Percentiles rank a stretch among this genome's conserved stretches.
These are phyloP conservation scores for Striga hermonthica DNA, from an alignment of 305 asterid genomes.

Conservation along the genomic window DNA sequence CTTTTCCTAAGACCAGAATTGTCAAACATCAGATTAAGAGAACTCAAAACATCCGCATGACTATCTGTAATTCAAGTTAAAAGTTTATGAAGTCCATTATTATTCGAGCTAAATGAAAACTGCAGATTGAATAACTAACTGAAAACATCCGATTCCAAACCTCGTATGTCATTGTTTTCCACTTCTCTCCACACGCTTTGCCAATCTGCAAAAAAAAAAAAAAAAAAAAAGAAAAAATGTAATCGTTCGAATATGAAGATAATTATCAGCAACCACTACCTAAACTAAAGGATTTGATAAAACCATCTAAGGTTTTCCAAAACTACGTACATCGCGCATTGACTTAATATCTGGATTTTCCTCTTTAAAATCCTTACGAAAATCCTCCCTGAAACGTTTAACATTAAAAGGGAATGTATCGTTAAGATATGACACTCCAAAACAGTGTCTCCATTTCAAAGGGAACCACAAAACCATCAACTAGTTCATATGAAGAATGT, in stretches of 20 bases:
- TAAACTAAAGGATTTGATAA: slow-evolving; percentile 14
- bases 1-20: slow-evolving; percentile 57
- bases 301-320: slow-evolving; percentile 3
- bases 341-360: slow-evolving; percentile 80
- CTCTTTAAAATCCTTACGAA: slow-evolving; percentile 86
- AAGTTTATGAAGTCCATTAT: not conserved
- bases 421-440: slow-evolving; percentile 11
- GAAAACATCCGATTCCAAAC: slow-evolving; percentile 35
- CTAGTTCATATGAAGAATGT: not conserved
- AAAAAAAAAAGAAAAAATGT: slow-evolving; percentile 31
- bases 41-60: slow-evolving; percentile 13
- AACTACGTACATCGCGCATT: slow-evolving; percentile 77
- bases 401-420: slow-evolving; percentile 11
- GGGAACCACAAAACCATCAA: slow-evolving; percentile 15
- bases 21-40: slow-evolving; percentile 23
- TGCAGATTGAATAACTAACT: not conserved
- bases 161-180: slow-evolving; percentile 94
- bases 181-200: slow-evolving; percentile 91
- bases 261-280: slow-evolving; percentile 23
- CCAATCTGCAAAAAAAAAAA: slow-evolving; percentile 62
- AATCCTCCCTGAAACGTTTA: slow-evolving; percentile 73
- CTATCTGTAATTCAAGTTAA: slow-evolving; percentile 7
- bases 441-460: slow-evolving; percentile 5
- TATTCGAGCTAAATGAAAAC: no score
- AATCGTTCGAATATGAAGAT: slow-evolving; percentile 19